Conservation (phyloP, 2,329 filamentous ascomycete genomes). For the Talaromyces sp. region DNA sequence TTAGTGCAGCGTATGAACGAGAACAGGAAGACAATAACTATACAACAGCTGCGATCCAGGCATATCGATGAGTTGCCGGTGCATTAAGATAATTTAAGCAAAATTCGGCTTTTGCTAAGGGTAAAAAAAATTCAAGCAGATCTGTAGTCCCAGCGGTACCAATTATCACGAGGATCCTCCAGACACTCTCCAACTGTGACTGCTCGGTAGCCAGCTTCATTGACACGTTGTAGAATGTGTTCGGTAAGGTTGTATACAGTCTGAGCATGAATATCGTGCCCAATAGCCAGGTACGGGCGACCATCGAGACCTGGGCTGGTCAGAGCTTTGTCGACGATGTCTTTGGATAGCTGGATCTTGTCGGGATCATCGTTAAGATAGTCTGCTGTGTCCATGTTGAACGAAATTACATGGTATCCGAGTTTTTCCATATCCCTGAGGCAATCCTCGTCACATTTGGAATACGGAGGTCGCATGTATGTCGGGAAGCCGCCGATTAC, state of each 20-base stretch:
- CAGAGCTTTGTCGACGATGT: slow-evolving; percentile 37
- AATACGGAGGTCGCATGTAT: slow-evolving; percentile 54
- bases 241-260: slow-evolving; percentile 42
- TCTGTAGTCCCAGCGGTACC: slow-evolving; percentile 41
- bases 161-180: slow-evolving; percentile 35
- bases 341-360: slow-evolving; percentile 39
- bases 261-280: slow-evolving; percentile 43
- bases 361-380: slow-evolving; percentile 40
- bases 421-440: slow-evolving; percentile 43
- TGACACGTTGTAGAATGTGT: slow-evolving; percentile 36
- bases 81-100: not conserved
- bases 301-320: slow-evolving; percentile 23
- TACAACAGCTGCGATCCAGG: not conserved
- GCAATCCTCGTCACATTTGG: slow-evolving; percentile 38
- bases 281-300: slow-evolving; percentile 41
- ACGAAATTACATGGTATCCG: slow-evolving; percentile 49
- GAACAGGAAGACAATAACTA: not conserved
- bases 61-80: not conserved
- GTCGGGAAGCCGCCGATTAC: slow-evolving; percentile 50
- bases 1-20: not conserved
- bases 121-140: not conserved
- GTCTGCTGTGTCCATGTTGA: slow-evolving; percentile 48
- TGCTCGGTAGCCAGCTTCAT: slow-evolving; percentile 32
- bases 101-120: not conserved
- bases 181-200: slow-evolving; percentile 46